Evolutionary conservation across 345 rosid species (phyloP).

Genomic region (Limnanthes douglasii): DNA sequence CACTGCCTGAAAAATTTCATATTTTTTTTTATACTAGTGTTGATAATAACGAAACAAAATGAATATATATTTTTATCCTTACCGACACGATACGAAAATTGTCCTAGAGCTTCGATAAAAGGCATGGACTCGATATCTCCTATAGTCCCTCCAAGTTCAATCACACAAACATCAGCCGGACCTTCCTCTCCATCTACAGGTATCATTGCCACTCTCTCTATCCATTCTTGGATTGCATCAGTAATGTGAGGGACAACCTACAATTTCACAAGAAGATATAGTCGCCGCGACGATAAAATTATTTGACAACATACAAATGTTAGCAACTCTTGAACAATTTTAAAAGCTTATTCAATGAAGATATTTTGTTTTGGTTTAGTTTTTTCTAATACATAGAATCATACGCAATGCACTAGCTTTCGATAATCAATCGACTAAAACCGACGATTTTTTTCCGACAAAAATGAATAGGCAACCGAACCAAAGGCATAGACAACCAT

Average conservation of each 20-base stretch:
- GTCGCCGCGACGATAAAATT: too few species aligned
- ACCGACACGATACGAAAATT: constrained; percentile 90
- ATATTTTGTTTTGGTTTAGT: too few species aligned
- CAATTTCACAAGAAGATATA: constrained; percentile 6
- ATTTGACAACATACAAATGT: too few species aligned
- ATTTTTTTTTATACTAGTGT: not conserved
- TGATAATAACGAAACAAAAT: not conserved
- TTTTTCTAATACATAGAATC: too few species aligned
- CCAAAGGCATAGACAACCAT: too few species aligned
- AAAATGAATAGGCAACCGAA: too few species aligned
- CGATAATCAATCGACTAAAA: too few species aligned
- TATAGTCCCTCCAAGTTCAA: constrained; percentile 96
- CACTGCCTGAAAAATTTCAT: constrained; percentile 41
- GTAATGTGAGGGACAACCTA: constrained; percentile 98
- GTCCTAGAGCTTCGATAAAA: constrained; percentile 92
- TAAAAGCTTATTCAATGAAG: too few species aligned
- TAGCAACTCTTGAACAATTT: too few species aligned
- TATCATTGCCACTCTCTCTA: constrained; percentile 65
- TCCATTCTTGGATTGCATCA: constrained; percentile 96
- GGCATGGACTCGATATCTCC: constrained; percentile 99
- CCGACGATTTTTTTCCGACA: too few species aligned
- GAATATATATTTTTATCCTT: constrained; percentile 16
- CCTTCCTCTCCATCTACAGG: constrained; percentile 83
- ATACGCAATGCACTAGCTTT: too few species aligned
- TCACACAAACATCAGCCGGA: constrained; percentile 94